These are phyloP conservation scores for Phytopythium boreale DNA, from an alignment of 352 stramenopile species.

Conservation along the genomic window DNA sequence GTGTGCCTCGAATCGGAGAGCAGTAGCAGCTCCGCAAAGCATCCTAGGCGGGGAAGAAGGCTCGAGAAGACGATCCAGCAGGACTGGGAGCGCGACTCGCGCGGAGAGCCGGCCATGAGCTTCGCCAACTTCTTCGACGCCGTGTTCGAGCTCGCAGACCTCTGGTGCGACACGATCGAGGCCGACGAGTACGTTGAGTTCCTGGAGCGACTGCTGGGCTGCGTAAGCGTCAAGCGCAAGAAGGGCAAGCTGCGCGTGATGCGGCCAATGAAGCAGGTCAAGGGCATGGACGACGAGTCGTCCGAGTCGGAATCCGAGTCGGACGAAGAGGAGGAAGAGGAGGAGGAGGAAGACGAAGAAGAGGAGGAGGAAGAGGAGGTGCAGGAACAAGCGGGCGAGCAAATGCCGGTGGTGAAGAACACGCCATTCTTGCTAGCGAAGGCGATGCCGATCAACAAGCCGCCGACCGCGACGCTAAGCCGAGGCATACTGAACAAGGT, in stretches of 20 bases:
- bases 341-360: constrained; percentile 10
- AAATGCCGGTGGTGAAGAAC: neutral
- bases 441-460: constrained; percentile 19
- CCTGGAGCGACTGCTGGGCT: constrained; percentile 29
- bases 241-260: constrained; percentile 28
- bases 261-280: constrained; percentile 41
- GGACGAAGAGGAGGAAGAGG: constrained; percentile 25
- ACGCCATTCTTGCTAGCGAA: constrained; percentile 17
- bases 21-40: constrained; percentile 6
- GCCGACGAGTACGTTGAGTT: constrained; percentile 63
- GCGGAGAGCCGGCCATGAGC: constrained; percentile 51
- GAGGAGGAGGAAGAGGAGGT: constrained; percentile 4
- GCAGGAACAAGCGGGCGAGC: constrained; percentile 17
- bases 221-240: constrained; percentile 33
- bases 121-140: constrained; percentile 72
- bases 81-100: constrained; percentile 64
- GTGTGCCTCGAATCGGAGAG: constrained; percentile 46
- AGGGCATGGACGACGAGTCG: constrained; percentile 42
- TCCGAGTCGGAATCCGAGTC: constrained; percentile 25
- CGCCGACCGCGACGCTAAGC: constrained; percentile 4
- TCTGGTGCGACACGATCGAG: constrained; percentile 75
- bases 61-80: constrained; percentile 51
- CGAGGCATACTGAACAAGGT: constrained; percentile 1
- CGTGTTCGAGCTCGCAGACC: constrained; percentile 66
- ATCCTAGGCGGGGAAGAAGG: constrained; percentile 15